Base-by-base conservation (phyloP, 2,329 filamentous ascomycete genomes). In the Bipolaris bicolor region DNA sequence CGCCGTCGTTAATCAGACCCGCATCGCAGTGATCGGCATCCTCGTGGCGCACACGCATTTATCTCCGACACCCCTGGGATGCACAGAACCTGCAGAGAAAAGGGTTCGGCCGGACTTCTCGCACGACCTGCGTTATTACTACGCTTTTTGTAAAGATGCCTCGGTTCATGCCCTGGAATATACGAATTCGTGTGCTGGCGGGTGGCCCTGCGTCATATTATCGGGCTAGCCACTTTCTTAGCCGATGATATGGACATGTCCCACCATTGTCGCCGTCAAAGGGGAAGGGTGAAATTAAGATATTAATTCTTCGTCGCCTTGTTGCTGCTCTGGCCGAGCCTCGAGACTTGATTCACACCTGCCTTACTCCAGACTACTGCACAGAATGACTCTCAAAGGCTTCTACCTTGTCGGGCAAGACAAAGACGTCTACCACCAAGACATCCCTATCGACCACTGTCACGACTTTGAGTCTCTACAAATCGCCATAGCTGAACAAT, bases 391-490 rank as follows among this genome's bases (percentile, higher is more conserved):
- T 24, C 56, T 61, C 58, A 63, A 63, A 57, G 40, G 58, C 43
- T 63, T 63, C 22, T 59, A 63, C 47, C 52, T 63, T 11, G 50
- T 63, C 5, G 61, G 61, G 16, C 61, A 61, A n/a, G 54, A 49
- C 39, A 63, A 61, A 16, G 49, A 54, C 29, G 37, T 63, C 31
- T 63, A 58, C 43, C 61, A 50, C 10, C 61, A 63, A 47, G 61
- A 63, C 16, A 61, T 63, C 13, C 55, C 59, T 18, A 61, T 63
- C 20, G 61, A 61, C 9, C 61, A 61, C 6, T 63, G 58, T 37
- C 58, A 63, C 45, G 58, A 63, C 34, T 63, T 63, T 13, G 58
- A 58, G 33, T 55, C 61, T n/a, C 15, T 63, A 31, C 61, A 63
- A 31, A 39, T 63, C 20, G 52, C 61, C 31, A 45, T 63, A 49